These are phyloP conservation scores for Boechera retrofracta DNA, from an alignment of 345 rosid genomes.

Conservation along the genomic window DNA sequence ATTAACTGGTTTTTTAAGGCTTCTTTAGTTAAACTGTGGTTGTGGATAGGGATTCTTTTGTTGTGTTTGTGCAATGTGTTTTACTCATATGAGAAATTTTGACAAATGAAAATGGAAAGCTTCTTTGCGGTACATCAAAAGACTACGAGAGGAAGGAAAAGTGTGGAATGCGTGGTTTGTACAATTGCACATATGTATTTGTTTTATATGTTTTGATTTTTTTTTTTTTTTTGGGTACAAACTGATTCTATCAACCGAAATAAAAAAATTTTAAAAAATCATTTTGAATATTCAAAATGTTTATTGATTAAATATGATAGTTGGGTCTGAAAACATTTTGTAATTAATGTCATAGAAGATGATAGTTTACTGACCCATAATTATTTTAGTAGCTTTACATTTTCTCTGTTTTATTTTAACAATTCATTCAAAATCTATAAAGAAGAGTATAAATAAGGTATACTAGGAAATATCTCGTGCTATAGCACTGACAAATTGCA, in stretches of 20 bases:
- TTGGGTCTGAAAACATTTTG: no score
- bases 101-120: neutral
- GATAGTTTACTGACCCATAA: neutral
- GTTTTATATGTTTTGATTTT: no score
- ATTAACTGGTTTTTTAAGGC: neutral
- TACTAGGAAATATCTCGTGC: no score
- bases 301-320: neutral
- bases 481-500: no score
- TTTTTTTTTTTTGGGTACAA: neutral
- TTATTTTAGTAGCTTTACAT: neutral
- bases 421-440: constrained; percentile 20
- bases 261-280: neutral
- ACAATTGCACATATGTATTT: neutral
- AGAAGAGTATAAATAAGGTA: neutral
- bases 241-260: neutral
- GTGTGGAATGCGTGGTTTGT: neutral
- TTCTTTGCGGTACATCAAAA: neutral
- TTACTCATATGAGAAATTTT: neutral
- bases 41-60: constrained; percentile 3
- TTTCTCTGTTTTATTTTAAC: constrained; percentile 1
- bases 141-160: neutral
- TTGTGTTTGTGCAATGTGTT: neutral
- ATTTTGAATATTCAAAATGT: neutral
- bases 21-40: neutral
- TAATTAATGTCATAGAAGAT: no score